Evolutionary conservation across 148 eudicot species (phyloP).

Genomic region (Drosera capensis): DNA sequence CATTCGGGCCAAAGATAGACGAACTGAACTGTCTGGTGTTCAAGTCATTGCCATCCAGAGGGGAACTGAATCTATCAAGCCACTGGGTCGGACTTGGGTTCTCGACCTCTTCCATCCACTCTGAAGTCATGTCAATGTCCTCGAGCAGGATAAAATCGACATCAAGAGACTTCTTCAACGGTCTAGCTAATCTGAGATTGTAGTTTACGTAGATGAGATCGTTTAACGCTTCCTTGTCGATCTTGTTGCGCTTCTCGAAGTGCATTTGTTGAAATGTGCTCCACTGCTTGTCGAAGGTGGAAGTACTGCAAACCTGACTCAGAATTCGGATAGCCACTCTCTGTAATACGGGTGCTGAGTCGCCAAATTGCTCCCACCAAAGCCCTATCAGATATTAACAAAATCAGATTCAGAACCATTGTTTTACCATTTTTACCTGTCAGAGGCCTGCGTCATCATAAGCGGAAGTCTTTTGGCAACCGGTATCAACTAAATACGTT

Average conservation of each 20-base stretch:
- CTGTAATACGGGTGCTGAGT: constrained; percentile 70
- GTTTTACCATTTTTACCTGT: no score
- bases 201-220: constrained; percentile 55
- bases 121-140: constrained; percentile 87
- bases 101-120: constrained; percentile 88
- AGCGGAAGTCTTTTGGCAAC: no score
- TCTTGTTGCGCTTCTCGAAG: constrained; percentile 83
- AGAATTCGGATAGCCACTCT: constrained; percentile 76
- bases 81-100: constrained; percentile 69
- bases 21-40: constrained; percentile 77
- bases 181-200: constrained; percentile 64
- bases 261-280: constrained; percentile 68
- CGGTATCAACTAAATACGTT: no score
- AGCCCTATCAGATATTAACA: constrained; percentile 58
- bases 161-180: constrained; percentile 33
- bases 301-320: constrained; percentile 80
- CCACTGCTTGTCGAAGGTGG: constrained; percentile 62
- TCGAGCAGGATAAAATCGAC: constrained; percentile 58
- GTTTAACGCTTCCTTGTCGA: constrained; percentile 60
- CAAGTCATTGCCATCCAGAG: constrained; percentile 70
- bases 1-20: constrained; percentile 48
- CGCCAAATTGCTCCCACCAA: constrained; percentile 99
- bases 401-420: no score
- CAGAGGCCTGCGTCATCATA: no score
- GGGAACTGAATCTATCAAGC: constrained; percentile 74